Conservation (phyloP, 176 grass and related monocot genomes). For the Juncus effusus region DNA sequence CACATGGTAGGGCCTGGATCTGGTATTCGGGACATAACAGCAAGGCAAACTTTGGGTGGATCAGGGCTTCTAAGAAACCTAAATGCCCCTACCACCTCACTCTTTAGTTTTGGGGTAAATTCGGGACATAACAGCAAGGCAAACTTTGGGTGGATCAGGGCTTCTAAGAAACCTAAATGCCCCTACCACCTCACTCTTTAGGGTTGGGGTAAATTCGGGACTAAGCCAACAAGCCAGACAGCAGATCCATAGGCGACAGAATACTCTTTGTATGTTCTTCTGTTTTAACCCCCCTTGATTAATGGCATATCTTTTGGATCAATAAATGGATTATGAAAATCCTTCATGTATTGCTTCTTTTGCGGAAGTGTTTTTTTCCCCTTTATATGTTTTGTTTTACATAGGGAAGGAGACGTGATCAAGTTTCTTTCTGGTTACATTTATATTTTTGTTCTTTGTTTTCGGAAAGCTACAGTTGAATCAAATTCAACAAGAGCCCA, state of each 20-base stretch:
- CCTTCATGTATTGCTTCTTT: constrained; percentile 27
- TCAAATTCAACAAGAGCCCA: background rate
- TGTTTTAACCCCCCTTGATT: constrained; percentile 23
- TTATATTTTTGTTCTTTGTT: background rate
- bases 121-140: background rate
- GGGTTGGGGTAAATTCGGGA: constrained; percentile 27
- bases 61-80: constrained; percentile 5
- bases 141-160: constrained; percentile 25
- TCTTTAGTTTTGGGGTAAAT: too few species aligned
- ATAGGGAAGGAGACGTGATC: too few species aligned
- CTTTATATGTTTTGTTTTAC: background rate
- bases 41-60: constrained; percentile 18
- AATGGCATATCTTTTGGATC: constrained; percentile 14
- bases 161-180: constrained; percentile 6
- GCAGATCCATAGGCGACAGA: constrained; percentile 18
- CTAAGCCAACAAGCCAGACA: constrained; percentile 18
- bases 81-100: constrained; percentile 14
- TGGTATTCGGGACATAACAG: constrained; percentile 10
- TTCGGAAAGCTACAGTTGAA: background rate
- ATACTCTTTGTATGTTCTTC: background rate
- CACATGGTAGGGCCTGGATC: constrained; percentile 29
- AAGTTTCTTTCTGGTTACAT: too few species aligned
- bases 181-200: constrained; percentile 3
- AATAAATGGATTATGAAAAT: constrained; percentile 3
- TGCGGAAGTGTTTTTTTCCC: constrained; percentile 7